Conservation (phyloP, 257 asterid genomes). For the Penstemon eatonii region DNA sequence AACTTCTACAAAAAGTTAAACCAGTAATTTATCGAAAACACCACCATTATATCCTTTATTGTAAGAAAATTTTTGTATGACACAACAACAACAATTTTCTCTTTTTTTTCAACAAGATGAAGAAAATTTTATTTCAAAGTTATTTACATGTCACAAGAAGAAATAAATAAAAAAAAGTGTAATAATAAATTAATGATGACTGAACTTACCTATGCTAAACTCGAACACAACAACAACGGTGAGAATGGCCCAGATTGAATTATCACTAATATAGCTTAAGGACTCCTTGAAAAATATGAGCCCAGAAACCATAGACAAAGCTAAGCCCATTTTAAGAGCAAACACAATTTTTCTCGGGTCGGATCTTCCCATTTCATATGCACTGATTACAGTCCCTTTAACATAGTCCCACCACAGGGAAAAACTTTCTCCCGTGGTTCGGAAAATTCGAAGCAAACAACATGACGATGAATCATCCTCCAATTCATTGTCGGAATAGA, state of each 20-base stretch:
- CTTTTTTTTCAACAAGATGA: background rate
- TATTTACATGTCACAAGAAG: no score
- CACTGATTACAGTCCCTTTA: slow-evolving; percentile 31
- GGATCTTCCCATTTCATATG: slow-evolving; percentile 55
- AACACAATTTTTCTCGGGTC: slow-evolving; percentile 71
- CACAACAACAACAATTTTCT: slow-evolving; percentile 36
- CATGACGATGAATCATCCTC: slow-evolving; percentile 30
- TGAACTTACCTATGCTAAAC: slow-evolving; percentile 73
- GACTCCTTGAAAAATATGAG: slow-evolving; percentile 67
- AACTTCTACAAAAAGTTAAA: no score
- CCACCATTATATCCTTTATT: no score
- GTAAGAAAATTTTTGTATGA: background rate
- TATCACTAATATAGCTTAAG: slow-evolving; percentile 42
- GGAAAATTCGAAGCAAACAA: slow-evolving; percentile 36
- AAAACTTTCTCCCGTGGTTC: slow-evolving; percentile 28
- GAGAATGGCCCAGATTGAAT: slow-evolving; percentile 76
- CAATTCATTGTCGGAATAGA: slow-evolving; percentile 46
- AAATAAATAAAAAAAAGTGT: background rate
- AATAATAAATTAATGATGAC: no score
- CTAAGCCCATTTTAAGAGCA: slow-evolving; percentile 59
- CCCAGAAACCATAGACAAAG: slow-evolving; percentile 60
- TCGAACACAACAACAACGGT: slow-evolving; percentile 91
- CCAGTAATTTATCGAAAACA: no score
- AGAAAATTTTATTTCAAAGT: no score
- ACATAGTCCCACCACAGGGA: slow-evolving; percentile 30